Evolutionary conservation across 2,329 filamentous ascomycete species (phyloP).

Genomic region (Basipetospora sp.): DNA sequence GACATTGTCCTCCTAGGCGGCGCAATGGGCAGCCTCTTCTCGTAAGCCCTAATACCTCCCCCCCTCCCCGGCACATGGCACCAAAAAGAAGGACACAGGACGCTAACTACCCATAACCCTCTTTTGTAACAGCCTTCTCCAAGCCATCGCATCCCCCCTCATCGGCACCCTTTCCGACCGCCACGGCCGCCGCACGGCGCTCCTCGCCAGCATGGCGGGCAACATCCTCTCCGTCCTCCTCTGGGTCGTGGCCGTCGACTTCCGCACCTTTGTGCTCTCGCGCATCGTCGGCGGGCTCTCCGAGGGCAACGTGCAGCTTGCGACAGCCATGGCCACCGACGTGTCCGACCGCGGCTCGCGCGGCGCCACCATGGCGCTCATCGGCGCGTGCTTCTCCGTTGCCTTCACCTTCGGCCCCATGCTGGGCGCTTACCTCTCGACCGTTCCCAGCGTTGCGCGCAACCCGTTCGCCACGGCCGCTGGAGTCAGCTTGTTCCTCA

Average conservation of each 20-base stretch:
- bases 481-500: slow-evolving; percentile 69
- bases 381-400: slow-evolving; percentile 90
- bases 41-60: slow-evolving; percentile 23
- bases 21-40: slow-evolving; percentile 83
- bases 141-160: slow-evolving; percentile 80
- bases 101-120: neutral
- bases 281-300: slow-evolving; percentile 83
- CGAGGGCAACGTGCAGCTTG: slow-evolving; percentile 92
- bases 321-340: slow-evolving; percentile 90
- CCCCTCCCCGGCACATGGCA: neutral
- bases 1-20: slow-evolving; percentile 92
- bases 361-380: slow-evolving; percentile 86
- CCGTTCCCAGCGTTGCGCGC: slow-evolving; percentile 59
- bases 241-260: slow-evolving; percentile 87
- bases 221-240: slow-evolving; percentile 88
- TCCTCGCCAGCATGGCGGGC: slow-evolving; percentile 81
- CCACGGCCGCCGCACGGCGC: slow-evolving; percentile 71
- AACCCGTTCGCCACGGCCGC: slow-evolving; percentile 93
- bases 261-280: slow-evolving; percentile 89
- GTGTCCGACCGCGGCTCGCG: slow-evolving; percentile 76
- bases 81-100: neutral
- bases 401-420: slow-evolving; percentile 94
- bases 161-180: slow-evolving; percentile 81
- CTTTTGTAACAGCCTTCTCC: slow-evolving; percentile 67
- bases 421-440: slow-evolving; percentile 72